These are phyloP conservation scores for Brassica balearica DNA, from an alignment of 441 rosid species.

Conservation along the genomic window DNA sequence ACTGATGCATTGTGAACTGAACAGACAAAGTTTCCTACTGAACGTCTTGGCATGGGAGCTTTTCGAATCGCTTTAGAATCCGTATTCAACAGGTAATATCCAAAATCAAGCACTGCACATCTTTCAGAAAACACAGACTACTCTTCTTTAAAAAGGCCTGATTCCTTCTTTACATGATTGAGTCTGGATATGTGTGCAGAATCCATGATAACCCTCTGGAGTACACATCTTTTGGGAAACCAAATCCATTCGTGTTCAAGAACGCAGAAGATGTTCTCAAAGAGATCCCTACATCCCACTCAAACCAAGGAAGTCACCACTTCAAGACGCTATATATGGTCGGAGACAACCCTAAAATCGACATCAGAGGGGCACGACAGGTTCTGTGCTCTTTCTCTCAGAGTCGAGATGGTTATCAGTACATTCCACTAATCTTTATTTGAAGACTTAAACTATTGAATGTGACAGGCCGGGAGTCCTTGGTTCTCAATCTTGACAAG, in stretches of 20 bases:
- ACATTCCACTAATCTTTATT: constrained; percentile 5
- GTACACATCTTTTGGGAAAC: constrained; percentile 83
- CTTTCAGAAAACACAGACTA: constrained; percentile 8
- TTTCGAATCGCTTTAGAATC: constrained; percentile 89
- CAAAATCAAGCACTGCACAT: constrained; percentile 1
- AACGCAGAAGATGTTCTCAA: constrained; percentile 64
- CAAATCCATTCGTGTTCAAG: constrained; percentile 75
- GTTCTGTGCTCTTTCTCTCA: constrained; percentile 46
- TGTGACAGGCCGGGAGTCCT: constrained; percentile 72
- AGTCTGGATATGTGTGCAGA: constrained; percentile 48
- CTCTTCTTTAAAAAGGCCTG: constrained; percentile 3
- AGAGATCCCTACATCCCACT: constrained; percentile 46
- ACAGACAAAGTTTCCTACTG: constrained; percentile 85
- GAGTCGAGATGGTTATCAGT: not conserved
- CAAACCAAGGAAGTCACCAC: constrained; percentile 41
- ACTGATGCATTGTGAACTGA: constrained; percentile 51
- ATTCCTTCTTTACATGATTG: not conserved
- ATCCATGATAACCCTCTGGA: constrained; percentile 56
- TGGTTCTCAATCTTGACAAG: constrained; percentile 94
- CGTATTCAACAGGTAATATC: constrained; percentile 69
- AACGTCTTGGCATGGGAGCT: constrained; percentile 92
- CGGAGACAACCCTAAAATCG: constrained; percentile 86
- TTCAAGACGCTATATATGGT: constrained; percentile 76
- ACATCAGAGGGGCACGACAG: constrained; percentile 74
- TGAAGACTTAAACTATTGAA: not conserved